These are phyloP conservation scores for Elsinoe fawcettii DNA, from an alignment of 2,329 filamentous ascomycete species.

Conservation along the genomic window DNA sequence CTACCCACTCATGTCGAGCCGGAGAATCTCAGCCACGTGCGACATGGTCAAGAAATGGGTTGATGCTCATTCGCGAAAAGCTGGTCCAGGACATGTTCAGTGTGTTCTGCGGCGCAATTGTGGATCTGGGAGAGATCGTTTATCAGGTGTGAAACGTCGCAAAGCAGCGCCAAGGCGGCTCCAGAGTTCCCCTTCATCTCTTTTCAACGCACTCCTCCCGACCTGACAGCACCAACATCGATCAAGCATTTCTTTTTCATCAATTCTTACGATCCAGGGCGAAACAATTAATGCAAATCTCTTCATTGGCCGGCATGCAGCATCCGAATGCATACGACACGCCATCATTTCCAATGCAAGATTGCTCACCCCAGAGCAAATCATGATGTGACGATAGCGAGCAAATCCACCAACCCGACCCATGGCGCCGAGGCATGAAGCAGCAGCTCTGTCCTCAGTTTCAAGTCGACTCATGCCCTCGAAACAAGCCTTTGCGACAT, in stretches of 20 bases:
- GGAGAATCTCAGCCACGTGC: slow-evolving; percentile 14
- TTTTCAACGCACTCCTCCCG: not conserved
- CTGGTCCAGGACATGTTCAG: not conserved
- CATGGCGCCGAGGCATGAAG: not conserved
- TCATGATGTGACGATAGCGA: too few species aligned
- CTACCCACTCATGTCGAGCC: not conserved
- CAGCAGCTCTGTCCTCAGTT: not conserved
- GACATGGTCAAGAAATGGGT: not conserved
- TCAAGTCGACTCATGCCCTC: not conserved
- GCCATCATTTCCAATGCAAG: not conserved
- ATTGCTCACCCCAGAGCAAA: too few species aligned
- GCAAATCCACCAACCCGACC: not conserved
- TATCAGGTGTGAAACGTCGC: not conserved
- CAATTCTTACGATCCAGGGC: not conserved
- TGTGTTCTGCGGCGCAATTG: not conserved
- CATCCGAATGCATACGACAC: not conserved
- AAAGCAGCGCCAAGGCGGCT: not conserved
- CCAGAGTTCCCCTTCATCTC: slow-evolving; percentile 4
- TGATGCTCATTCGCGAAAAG: slow-evolving; percentile 6
- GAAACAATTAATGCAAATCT: not conserved
- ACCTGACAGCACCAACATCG: not conserved
- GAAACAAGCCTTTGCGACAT: not conserved
- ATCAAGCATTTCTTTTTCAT: not conserved
- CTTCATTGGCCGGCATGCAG: not conserved
- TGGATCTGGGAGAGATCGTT: slow-evolving; percentile 4